Base-by-base conservation (phyloP, 1,284 basidiomycete genomes). In the Ustilago loliicola region DNA sequence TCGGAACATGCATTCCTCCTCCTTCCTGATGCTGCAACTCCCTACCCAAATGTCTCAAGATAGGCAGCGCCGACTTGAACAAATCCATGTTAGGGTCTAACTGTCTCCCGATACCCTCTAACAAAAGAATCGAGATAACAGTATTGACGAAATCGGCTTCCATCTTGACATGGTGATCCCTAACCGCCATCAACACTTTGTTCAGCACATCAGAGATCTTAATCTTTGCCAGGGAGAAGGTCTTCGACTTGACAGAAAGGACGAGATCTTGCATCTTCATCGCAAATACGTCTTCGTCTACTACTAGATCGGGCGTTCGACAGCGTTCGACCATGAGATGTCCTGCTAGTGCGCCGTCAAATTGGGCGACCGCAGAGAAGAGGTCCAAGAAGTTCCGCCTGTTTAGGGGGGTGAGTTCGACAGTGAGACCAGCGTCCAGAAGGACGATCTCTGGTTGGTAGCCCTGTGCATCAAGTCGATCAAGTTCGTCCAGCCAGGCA, bases 131-230 rank as follows among this genome's bases (percentile, higher is more conserved):
- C 10, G 93, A 94, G 72, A 99, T 93, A 58, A 99, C 95, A 0
- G 97, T 99, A 86, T 99, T 98, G 82, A 99, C 92, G 85, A 99
- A 99, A 87, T 99, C 97, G 15, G 93, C 94, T 88, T 99, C 96
- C 91, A 99, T 93, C 89, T 96, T 98, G 80, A 99, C 97, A 85
- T 98, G 97, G 86, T 98, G 96, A 77, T 91, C 90, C 58, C 95
- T 88, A 1, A 99, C 95, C n/a, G 92, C 91, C 80, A 88, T 91
- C 51, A 99, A 88, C 9, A 98, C 96, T 77, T 96, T 93, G 7
- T 91, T 92, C 47, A 98, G 89, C 76, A 99, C 91, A 86, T 99
- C 96, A 30, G 93, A 93, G 67, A 99, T 97, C 87, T 94, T 95
- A 88, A 99, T 95, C 85, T 94, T 92, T 15, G 94, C 95, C 4